A percentile compares a stretch with the other conserved stretches of the same genome.
Conservation (phyloP, 805 yeast species). For the Barnettozyma siamensis region DNA sequence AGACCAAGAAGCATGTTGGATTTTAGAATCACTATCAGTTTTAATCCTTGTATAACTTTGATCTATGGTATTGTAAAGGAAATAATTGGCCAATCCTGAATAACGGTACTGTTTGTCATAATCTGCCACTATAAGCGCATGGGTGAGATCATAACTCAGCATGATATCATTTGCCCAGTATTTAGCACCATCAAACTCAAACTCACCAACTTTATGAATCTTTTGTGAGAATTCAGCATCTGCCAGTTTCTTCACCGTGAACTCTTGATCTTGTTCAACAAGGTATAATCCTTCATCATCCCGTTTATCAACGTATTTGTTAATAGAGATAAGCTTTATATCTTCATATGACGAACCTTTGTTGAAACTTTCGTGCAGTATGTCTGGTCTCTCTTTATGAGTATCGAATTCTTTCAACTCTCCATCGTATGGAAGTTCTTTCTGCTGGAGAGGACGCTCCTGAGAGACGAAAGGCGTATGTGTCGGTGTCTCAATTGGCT, state of each 20-base stretch:
- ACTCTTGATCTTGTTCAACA: conserved; percentile 15
- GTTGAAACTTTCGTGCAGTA: conserved; percentile 6
- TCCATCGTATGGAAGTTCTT: neutral
- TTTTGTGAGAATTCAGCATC: conserved; percentile 20
- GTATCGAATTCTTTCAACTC: conserved; percentile 7
- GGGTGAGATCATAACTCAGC: conserved; percentile 40
- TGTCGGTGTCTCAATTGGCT: too few species aligned
- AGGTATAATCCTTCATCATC: conserved; percentile 42
- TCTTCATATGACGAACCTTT: conserved; percentile 4
- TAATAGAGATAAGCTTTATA: conserved; percentile 25
- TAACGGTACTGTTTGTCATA: conserved; percentile 55
- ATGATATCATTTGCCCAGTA: conserved; percentile 36
- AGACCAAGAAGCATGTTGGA: conserved; percentile 51
- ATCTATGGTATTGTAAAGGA: conserved; percentile 48
- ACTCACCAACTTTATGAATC: conserved; percentile 27
- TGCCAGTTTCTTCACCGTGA: conserved; percentile 28
- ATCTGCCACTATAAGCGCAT: conserved; percentile 54
- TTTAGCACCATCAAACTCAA: conserved; percentile 37
- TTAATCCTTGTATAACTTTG: conserved; percentile 29
- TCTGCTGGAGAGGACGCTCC: neutral
- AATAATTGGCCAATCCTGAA: conserved; percentile 55
- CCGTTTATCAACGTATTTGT: conserved; percentile 19
- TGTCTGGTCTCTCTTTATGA: conserved; percentile 6
- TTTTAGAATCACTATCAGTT: conserved; percentile 15
- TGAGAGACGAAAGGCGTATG: neutral